Percentiles rank a stretch among this genome's conserved stretches.
Evolutionary conservation across 495 filamentous ascomycete species (phyloP).

Genomic region (Entonaema liquescens): DNA sequence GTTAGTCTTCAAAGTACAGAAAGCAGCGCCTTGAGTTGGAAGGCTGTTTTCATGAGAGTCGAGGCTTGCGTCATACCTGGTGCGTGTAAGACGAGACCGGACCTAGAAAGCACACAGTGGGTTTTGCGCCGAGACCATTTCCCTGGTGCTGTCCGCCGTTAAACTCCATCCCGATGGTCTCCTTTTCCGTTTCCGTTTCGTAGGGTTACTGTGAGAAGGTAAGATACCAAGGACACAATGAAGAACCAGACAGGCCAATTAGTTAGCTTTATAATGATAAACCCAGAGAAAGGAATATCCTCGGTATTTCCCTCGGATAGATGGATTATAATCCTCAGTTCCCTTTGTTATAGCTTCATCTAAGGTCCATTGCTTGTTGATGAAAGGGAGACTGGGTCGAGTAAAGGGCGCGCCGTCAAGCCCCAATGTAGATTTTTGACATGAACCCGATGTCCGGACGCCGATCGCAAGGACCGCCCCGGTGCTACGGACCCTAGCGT

Average conservation of each 20-base stretch:
- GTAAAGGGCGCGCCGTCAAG: slow-evolving; percentile 10
- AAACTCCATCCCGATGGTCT: slow-evolving; percentile 27
- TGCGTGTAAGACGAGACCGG: slow-evolving; percentile 88
- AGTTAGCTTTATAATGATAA: not conserved
- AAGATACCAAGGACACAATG: not conserved
- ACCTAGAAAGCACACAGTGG: slow-evolving; percentile 80
- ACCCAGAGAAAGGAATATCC: slow-evolving; percentile 1
- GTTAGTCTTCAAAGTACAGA: slow-evolving; percentile 7
- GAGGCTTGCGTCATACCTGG: slow-evolving; percentile 66
- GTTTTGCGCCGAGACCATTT: slow-evolving; percentile 30
- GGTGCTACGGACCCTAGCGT: not conserved
- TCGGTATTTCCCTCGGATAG: not conserved
- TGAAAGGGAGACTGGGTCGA: not conserved
- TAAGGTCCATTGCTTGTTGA: not conserved
- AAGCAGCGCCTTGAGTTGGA: not conserved
- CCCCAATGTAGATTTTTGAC: slow-evolving; percentile 12
- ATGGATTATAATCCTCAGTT: not conserved
- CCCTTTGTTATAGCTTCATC: slow-evolving; percentile 6
- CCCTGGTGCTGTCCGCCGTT: not conserved
- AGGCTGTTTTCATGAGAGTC: not conserved
- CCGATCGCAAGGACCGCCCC: slow-evolving; percentile 9
- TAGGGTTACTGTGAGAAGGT: not conserved
- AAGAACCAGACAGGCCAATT: not conserved
- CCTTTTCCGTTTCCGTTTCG: not conserved
- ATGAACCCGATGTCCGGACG: slow-evolving; percentile 9